Conservation (phyloP, 1,284 basidiomycete species). For the Rugosomyces carneus region DNA sequence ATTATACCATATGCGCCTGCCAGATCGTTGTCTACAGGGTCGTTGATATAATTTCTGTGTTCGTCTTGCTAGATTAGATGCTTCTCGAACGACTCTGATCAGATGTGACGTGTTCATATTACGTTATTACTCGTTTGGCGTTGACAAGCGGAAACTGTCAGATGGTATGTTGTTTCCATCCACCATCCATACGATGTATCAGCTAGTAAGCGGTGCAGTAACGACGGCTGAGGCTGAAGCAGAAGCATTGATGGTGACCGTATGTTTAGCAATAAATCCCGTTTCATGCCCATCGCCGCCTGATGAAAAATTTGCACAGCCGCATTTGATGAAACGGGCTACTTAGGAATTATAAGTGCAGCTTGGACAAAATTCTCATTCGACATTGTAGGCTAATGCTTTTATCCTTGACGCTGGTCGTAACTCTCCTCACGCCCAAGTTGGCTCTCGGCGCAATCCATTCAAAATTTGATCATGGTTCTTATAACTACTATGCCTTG, state of each 20-base stretch:
- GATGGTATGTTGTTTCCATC: too few species aligned
- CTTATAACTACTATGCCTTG: slow-evolving; percentile 88
- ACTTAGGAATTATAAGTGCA: neutral
- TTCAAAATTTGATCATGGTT: slow-evolving; percentile 56
- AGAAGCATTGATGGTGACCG: neutral
- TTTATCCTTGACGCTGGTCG: slow-evolving; percentile 30
- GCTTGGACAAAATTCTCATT: neutral
- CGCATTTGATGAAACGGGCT: slow-evolving; percentile 13
- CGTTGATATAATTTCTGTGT: too few species aligned
- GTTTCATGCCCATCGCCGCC: slow-evolving; percentile 17
- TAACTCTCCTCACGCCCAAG: slow-evolving; percentile 27
- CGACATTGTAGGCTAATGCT: slow-evolving; percentile 28
- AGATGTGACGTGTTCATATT: too few species aligned
- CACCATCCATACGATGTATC: too few species aligned
- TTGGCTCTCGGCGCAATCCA: slow-evolving; percentile 28
- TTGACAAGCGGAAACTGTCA: too few species aligned
- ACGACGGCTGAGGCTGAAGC: neutral
- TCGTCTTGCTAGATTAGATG: too few species aligned
- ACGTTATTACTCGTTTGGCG: too few species aligned
- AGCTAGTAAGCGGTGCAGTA: neutral
- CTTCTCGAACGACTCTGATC: too few species aligned
- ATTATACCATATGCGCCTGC: too few species aligned
- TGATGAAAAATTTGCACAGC: slow-evolving; percentile 15
- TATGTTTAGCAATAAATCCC: neutral
- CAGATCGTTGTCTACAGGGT: too few species aligned